Evolutionary conservation across 306 rosid species (phyloP).

Genomic region (Vigna nakashimae): DNA sequence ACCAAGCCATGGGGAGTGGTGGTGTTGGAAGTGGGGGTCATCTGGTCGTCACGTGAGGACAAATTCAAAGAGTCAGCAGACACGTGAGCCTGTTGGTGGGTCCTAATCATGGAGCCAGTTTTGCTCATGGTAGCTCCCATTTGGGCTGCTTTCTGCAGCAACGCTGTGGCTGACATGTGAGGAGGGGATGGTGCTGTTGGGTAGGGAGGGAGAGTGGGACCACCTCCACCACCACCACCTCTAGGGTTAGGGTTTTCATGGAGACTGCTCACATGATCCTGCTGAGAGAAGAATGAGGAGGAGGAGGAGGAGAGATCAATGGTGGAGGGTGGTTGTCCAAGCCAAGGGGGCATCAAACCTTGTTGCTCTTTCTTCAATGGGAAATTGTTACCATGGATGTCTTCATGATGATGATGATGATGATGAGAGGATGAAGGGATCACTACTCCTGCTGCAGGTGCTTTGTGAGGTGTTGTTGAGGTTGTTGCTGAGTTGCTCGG

Average conservation of each 20-base stretch:
- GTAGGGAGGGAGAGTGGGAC: constrained; percentile 62
- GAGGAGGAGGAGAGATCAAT: constrained; percentile 39
- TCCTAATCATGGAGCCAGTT: constrained; percentile 44
- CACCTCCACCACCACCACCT: constrained; percentile 41
- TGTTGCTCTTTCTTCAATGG: constrained; percentile 62
- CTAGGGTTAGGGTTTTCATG: constrained; percentile 80
- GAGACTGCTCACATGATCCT: not conserved
- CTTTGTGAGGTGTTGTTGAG: not conserved
- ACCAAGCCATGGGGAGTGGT: not conserved
- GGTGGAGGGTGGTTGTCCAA: constrained; percentile 37
- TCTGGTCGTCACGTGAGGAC: constrained; percentile 58
- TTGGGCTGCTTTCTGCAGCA: constrained; percentile 95
- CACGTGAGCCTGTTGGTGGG: constrained; percentile 73
- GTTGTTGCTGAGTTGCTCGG: not conserved
- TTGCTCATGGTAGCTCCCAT: constrained; percentile 77
- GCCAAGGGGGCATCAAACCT: constrained; percentile 69
- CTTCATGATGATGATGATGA: constrained; percentile 4
- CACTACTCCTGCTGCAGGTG: not conserved
- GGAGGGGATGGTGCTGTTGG: constrained; percentile 50
- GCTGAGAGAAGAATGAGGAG: constrained; percentile 40
- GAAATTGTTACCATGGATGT: constrained; percentile 26
- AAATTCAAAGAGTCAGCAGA: constrained; percentile 46
- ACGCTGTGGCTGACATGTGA: constrained; percentile 96
- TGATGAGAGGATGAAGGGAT: constrained; percentile 4
- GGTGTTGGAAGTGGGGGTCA: not conserved